Conservation (phyloP, 371 early-diverging fungal genomes). For the Mucor mucedo region DNA sequence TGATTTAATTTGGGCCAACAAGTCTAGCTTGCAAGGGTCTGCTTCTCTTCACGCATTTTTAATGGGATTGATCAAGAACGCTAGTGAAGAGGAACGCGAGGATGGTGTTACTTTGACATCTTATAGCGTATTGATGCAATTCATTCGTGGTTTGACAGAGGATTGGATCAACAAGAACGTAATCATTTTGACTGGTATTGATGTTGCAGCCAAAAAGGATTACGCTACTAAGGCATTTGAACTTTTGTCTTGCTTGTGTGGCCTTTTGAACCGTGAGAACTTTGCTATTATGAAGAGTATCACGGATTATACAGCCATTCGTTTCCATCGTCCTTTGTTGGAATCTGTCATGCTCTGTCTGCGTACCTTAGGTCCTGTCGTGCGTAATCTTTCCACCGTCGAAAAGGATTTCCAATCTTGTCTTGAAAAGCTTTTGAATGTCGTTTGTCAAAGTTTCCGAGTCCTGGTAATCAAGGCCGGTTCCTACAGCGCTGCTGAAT, state of each 20-base stretch:
- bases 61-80: slow-evolving; percentile 25
- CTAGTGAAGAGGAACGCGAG: slow-evolving; percentile 23
- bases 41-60: slow-evolving; percentile 30
- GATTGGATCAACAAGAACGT: slow-evolving; percentile 43
- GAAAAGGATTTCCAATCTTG: slow-evolving; percentile 1
- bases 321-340: slow-evolving; percentile 47
- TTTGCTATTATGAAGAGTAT: slow-evolving; percentile 39
- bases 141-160: slow-evolving; percentile 46
- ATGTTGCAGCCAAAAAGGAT: slow-evolving; percentile 20
- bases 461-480: slow-evolving; percentile 34
- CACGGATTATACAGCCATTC: slow-evolving; percentile 23
- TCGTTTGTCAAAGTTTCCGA: slow-evolving; percentile 42
- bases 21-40: slow-evolving; percentile 10
- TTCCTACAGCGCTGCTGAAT: slow-evolving; percentile 30
- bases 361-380: slow-evolving; percentile 32
- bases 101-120: slow-evolving; percentile 38
- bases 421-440: slow-evolving; percentile 5
- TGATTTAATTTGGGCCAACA: slow-evolving; percentile 42
- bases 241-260: slow-evolving; percentile 30
- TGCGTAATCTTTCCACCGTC: neutral
- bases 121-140: slow-evolving; percentile 32
- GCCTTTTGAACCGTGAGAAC: slow-evolving; percentile 38
- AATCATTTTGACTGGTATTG: slow-evolving; percentile 15
- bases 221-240: slow-evolving; percentile 32
- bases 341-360: slow-evolving; percentile 41